Conservation (phyloP, 164 flowering plant genomes). For the Saururus chinensis region DNA sequence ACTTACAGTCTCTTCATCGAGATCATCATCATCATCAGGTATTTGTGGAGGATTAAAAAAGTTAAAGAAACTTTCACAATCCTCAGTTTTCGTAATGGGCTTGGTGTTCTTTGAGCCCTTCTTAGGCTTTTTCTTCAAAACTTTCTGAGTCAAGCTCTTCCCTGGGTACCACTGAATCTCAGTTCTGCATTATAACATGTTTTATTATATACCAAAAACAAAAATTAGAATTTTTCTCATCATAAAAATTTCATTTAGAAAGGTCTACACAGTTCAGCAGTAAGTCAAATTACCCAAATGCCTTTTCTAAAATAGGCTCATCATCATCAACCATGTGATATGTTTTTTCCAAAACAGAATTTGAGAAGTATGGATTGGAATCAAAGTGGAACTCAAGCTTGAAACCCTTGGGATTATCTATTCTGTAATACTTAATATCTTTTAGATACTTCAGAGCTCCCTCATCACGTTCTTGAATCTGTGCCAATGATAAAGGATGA, state of each 20-base stretch:
- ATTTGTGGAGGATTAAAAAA: slow-evolving; percentile 86
- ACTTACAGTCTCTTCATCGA: slow-evolving; percentile 86
- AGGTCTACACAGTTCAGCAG: not conserved
- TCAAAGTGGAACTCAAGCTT: slow-evolving; percentile 43
- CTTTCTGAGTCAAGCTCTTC: slow-evolving; percentile 50
- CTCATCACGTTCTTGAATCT: slow-evolving; percentile 89
- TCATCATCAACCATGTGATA: slow-evolving; percentile 60
- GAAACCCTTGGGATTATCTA: slow-evolving; percentile 39
- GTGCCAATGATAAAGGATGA: slow-evolving; percentile 3
- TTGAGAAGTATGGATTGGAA: slow-evolving; percentile 31
- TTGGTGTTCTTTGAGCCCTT: slow-evolving; percentile 49
- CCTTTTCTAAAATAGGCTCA: slow-evolving; percentile 88
- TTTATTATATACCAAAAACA: not conserved
- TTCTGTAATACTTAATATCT: slow-evolving; percentile 33
- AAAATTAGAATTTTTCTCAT: not conserved
- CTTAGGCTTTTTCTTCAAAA: slow-evolving; percentile 75
- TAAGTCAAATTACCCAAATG: slow-evolving; percentile 60
- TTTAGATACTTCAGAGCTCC: slow-evolving; percentile 76
- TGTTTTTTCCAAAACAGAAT: slow-evolving; percentile 30
- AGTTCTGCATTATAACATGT: slow-evolving; percentile 36
- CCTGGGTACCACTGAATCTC: slow-evolving; percentile 82
- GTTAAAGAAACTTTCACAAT: slow-evolving; percentile 53
- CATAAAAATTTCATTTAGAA: not conserved
- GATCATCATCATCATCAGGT: slow-evolving; percentile 79
- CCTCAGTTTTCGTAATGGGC: slow-evolving; percentile 34